Evolutionary conservation across 2,329 filamentous ascomycete genomes (phyloP).

Genomic region (Claviceps citrina): DNA sequence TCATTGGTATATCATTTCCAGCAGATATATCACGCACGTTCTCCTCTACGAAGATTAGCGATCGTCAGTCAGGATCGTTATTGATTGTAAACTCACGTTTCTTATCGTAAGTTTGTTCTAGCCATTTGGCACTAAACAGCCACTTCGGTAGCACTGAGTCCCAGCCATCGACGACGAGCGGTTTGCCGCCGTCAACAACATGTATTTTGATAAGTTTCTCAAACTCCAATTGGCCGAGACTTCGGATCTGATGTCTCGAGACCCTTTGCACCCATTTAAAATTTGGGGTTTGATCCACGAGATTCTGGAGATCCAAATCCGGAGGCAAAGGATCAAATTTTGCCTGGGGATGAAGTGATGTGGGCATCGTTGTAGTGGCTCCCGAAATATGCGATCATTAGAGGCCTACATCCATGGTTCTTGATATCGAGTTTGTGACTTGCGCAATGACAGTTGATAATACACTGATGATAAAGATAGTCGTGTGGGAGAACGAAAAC

Average conservation of each 20-base stretch:
- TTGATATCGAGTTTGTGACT: too few relatives aligned
- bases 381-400: neutral
- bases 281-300: slow-evolving; percentile 68
- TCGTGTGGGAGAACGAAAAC: neutral
- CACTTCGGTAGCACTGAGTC: slow-evolving; percentile 56
- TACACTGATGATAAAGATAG: too few relatives aligned
- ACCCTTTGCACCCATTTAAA: slow-evolving; percentile 80
- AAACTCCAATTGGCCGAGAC: slow-evolving; percentile 62
- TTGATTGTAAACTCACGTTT: slow-evolving; percentile 45
- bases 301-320: slow-evolving; percentile 57
- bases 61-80: slow-evolving; percentile 12
- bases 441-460: too few relatives aligned
- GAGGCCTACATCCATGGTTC: too few relatives aligned
- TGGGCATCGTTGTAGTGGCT: slow-evolving; percentile 45
- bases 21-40: slow-evolving; percentile 66
- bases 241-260: slow-evolving; percentile 60
- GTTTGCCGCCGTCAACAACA: slow-evolving; percentile 72
- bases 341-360: slow-evolving; percentile 59
- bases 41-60: slow-evolving; percentile 44
- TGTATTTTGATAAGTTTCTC: slow-evolving; percentile 73
- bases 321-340: slow-evolving; percentile 87
- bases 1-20: slow-evolving; percentile 64
- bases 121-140: slow-evolving; percentile 69
- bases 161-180: slow-evolving; percentile 83
- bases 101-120: slow-evolving; percentile 61